Evolutionary conservation across 140 eudicot species (phyloP), one percentile per base, ranked within the genome.

Genomic region (Ambrosia hybrid): DNA sequence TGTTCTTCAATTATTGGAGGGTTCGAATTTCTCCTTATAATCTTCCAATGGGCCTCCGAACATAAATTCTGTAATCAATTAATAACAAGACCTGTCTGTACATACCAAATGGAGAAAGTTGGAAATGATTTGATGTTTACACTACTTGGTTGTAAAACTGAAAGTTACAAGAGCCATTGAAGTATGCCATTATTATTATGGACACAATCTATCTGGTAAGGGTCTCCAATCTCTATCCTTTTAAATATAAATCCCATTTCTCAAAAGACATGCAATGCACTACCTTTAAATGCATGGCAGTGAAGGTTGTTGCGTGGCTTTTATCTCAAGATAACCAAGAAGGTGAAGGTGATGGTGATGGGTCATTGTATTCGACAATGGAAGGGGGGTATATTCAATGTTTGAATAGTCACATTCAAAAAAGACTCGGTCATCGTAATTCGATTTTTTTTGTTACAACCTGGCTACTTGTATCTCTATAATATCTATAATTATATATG

Each of bases 161-260:
- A 59, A 76, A 76, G 80, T 17, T 76, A 68, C 75, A 68, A 76
- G 62, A 57, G 63, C 69, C 69, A 76, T 57, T 67, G 75, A 67
- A 67, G 74, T 67, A 62, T 34, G 34, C 64, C 55, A 11, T 76
- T 48, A 68, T 76, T 45, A 17, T 21, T 7, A 75, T 7, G 41
- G 80, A 57, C 56, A 46, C 46, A 73, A 73, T 48, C 77, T 43
- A 67, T 76, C 55, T 58, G 69, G 70, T 36, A 76, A 76, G 61
- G 67, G 61, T 33, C 59, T 55, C 57, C 53, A 52, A 55, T 1
- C 8, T 33, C 21, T 12, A 63, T 17, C 51, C 53, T 4, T 43
- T 4, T 8, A 43, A 57, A 45, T 37, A 52, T 12, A 5, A 5
- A 57, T 33, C 63, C 74, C 75, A 76, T 58, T 15, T 45, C 70